Conservation (phyloP, 768 basidiomycete species). For the Guyanaporus albipodus region DNA sequence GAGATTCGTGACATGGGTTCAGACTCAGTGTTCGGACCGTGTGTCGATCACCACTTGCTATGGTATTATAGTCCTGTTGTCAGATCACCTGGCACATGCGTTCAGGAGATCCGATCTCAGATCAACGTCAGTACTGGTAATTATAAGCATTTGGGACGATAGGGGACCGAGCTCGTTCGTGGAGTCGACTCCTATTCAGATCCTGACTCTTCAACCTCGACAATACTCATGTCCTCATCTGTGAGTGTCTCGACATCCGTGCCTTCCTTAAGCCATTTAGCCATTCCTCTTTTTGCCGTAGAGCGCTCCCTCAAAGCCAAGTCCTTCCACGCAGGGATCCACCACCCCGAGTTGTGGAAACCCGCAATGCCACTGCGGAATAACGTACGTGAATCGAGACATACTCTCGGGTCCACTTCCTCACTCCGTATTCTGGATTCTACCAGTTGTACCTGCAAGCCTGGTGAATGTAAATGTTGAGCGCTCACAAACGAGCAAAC, state of each 20-base stretch:
- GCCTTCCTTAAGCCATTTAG: neutral
- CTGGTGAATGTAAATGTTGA: conserved; percentile 16
- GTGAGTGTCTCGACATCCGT: neutral
- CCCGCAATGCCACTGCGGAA: conserved; percentile 14
- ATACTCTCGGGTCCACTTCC: neutral
- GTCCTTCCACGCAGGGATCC: neutral
- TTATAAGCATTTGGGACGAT: no score
- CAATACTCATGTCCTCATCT: conserved; percentile 18
- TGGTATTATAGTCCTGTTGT: no score
- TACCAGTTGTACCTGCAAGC: conserved; percentile 12
- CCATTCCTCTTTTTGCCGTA: neutral
- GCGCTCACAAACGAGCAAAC: no score
- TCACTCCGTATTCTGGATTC: neutral
- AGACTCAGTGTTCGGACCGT: no score
- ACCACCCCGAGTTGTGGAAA: conserved; percentile 17
- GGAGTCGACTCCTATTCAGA: no score
- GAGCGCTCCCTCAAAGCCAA: conserved; percentile 1
- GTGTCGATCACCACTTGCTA: no score
- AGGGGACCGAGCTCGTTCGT: no score
- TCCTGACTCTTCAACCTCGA: no score
- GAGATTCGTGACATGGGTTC: no score
- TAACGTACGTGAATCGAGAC: conserved; percentile 5
- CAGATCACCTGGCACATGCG: no score
- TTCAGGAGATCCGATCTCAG: no score
- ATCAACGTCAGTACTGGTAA: no score